Evolutionary conservation across 805 yeast genomes (phyloP), one percentile per base, ranked within the genome.

Genomic region (Metahyphopichia silvanorum): DNA sequence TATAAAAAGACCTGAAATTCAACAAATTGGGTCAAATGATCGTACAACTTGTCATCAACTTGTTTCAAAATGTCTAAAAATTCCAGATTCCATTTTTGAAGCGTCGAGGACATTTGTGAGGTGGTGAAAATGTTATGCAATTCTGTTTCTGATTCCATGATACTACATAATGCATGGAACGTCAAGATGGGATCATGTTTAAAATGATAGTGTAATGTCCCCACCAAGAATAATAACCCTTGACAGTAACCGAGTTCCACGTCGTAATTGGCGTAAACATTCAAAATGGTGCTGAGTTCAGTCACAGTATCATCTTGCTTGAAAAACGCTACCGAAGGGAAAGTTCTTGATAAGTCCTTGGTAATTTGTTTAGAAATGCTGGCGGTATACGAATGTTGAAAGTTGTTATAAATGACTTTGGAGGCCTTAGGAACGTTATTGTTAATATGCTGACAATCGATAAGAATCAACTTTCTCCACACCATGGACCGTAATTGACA

Each of bases 181-280:
- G 68, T 77, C 44, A 61, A 54, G 49, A 42, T 47, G 10, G 50
- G 43, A 27, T 53, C 56, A 34, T 47, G 47, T 16, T 52, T 47
- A 32, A 63, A 58, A 29, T 60, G 66, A 43, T 63, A 66, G 38
- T 72, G 62, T 23, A 79, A 56, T 4, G 79, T 77, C 2, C 82
- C 83, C 9, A 77, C 82, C 27, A 79, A 57, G 44, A 79, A 79
- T 16, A 80, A 69, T 13, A 79, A 57, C 5, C 86, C 86, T 51
- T 79, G 86, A 49, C 86, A 79, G 47, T 79, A 79, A 8, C 86
- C 86, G 43, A 79, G 72, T 43, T 78, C 81, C 32, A 69, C 68
- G 53, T 79, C 84, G 47, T 76, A 79, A 41, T 77, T 74, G 30
- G 79, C 76, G 44, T 74, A 79, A 1, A 82, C 84, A 35, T 79